Evolutionary conservation across 176 grass and related monocot species (phyloP).

Genomic region (Chrysopogon serrulatus): DNA sequence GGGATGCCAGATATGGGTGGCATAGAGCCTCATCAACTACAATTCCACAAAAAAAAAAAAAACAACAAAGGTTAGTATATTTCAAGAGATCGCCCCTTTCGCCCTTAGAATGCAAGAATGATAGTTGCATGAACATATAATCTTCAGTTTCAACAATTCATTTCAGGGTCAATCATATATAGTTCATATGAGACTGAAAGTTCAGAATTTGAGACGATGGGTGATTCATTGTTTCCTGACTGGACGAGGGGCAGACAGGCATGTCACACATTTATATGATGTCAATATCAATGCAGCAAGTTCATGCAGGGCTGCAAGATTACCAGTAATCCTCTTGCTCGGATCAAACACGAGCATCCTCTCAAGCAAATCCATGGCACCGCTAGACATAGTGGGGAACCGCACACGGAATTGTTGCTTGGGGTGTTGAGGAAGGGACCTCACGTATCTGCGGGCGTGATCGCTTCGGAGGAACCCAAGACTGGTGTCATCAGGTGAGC

Average conservation of each 20-base stretch:
- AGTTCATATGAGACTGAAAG: not conserved
- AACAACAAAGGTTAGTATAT: constrained; percentile 16
- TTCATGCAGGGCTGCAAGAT: constrained; percentile 32
- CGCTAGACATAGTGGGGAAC: constrained; percentile 78
- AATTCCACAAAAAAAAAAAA: not conserved
- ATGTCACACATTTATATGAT: not conserved
- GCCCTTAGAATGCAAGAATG: not conserved
- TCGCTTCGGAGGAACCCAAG: constrained; percentile 94
- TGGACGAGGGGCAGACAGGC: not conserved
- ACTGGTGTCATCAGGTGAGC: constrained; percentile 91
- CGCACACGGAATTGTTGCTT: constrained; percentile 80
- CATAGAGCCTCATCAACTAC: constrained; percentile 82
- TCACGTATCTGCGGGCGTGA: constrained; percentile 88
- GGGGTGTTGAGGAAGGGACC: constrained; percentile 88
- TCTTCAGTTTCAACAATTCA: not conserved
- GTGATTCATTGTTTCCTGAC: not conserved
- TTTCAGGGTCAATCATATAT: not conserved
- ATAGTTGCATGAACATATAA: not conserved
- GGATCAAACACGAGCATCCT: constrained; percentile 99
- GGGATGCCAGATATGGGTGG: constrained; percentile 85
- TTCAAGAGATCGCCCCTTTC: not conserved
- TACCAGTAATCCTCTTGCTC: constrained; percentile 96
- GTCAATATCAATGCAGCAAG: constrained; percentile 27
- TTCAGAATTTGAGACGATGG: not conserved
- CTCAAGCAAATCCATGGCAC: constrained; percentile 92